These are phyloP conservation scores for Penicillium lividum DNA, from an alignment of 495 filamentous ascomycete species.

Conservation along the genomic window DNA sequence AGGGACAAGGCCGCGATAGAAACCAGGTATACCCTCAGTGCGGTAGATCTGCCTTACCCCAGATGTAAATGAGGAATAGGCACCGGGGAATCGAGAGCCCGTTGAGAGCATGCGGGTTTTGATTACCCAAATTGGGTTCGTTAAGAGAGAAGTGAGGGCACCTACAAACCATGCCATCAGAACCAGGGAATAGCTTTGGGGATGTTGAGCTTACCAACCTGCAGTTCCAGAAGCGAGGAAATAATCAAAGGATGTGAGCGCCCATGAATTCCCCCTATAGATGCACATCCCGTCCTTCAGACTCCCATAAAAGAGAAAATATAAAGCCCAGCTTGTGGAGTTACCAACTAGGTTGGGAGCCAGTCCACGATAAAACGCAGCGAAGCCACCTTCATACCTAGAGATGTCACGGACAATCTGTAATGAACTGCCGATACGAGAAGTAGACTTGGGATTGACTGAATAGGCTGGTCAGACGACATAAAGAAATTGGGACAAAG, in stretches of 20 bases:
- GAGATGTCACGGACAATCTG: constrained; percentile 57
- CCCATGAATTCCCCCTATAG: constrained; percentile 17
- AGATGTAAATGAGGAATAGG: constrained; percentile 74
- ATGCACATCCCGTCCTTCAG: constrained; percentile 50
- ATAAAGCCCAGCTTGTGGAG: constrained; percentile 85
- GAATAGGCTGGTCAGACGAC: background rate
- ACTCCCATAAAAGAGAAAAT: constrained; percentile 74
- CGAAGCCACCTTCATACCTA: constrained; percentile 57
- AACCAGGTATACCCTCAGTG: constrained; percentile 71
- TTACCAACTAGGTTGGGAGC: constrained; percentile 91
- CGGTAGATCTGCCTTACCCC: constrained; percentile 65
- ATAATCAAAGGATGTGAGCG: constrained; percentile 73
- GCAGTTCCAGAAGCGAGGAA: constrained; percentile 78
- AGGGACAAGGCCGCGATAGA: constrained; percentile 81
- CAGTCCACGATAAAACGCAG: constrained; percentile 83
- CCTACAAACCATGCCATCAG: constrained; percentile 35
- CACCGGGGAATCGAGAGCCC: constrained; percentile 67
- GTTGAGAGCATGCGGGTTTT: constrained; percentile 97
- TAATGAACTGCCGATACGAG: constrained; percentile 54
- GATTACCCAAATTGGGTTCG: constrained; percentile 98
- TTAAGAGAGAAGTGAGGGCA: constrained; percentile 71
- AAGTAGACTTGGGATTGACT: constrained; percentile 48
- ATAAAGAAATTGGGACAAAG: constrained; percentile 4
- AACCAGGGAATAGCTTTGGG: background rate
- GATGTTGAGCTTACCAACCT: constrained; percentile 40